These are phyloP conservation scores for Talaromyces proteolyticus DNA, from an alignment of 495 filamentous ascomycete species.

Conservation along the genomic window DNA sequence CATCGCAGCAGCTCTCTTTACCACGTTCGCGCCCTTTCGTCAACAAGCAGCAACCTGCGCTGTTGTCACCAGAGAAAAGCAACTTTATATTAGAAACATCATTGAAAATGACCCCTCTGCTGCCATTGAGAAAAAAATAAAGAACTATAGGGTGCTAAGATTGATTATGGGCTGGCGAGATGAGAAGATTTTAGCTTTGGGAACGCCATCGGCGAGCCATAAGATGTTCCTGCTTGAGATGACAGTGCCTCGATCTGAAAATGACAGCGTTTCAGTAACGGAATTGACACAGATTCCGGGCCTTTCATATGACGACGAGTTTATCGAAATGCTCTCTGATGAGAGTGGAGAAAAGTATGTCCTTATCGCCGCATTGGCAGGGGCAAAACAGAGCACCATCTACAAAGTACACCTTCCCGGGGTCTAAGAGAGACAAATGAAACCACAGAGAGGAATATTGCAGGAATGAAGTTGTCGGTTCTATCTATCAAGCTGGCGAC, in stretches of 20 bases:
- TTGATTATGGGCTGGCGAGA: slow-evolving; percentile 17
- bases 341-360: slow-evolving; percentile 4
- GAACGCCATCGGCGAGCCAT: slow-evolving; percentile 11
- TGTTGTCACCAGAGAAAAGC: slow-evolving; percentile 19
- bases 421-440: not conserved
- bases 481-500: not conserved
- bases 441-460: too few species aligned
- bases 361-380: slow-evolving; percentile 9
- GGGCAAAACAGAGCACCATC: slow-evolving; percentile 8
- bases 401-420: slow-evolving; percentile 1
- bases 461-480: too few species aligned
- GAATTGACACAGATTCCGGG: slow-evolving; percentile 17
- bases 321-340: slow-evolving; percentile 9
- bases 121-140: slow-evolving; percentile 14
- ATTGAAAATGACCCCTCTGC: not conserved
- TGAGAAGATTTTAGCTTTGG: slow-evolving; percentile 20
- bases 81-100: slow-evolving; percentile 18
- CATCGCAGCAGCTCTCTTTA: slow-evolving; percentile 20
- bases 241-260: slow-evolving; percentile 7
- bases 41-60: slow-evolving; percentile 14
- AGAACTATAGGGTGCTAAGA: slow-evolving; percentile 20
- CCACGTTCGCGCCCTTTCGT: slow-evolving; percentile 17
- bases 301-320: slow-evolving; percentile 15
- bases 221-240: slow-evolving; percentile 22
- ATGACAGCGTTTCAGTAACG: slow-evolving; percentile 7